A percentile compares a stretch with the other conserved stretches of the same genome.
Evolutionary conservation across 331 rosid genomes (phyloP).

Genomic region (Dryas integrifolia): DNA sequence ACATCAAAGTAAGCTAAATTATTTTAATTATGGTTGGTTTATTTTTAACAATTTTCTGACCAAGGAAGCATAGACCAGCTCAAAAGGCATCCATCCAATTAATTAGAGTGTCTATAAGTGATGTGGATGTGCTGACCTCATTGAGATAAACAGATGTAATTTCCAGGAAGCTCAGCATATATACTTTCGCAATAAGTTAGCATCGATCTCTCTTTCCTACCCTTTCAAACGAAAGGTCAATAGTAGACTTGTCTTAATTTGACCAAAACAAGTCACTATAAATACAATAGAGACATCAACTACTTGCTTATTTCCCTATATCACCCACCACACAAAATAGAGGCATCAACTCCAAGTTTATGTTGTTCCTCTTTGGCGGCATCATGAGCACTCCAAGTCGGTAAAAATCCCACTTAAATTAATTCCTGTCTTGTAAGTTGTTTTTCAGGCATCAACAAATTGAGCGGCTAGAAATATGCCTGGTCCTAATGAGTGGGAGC

Average conservation of each 20-base stretch:
- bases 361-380: not conserved
- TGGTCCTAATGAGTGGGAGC: constrained; percentile 41
- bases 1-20: not conserved
- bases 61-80: constrained; percentile 28
- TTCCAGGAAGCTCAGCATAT: constrained; percentile 58
- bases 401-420: not conserved
- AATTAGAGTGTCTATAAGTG: constrained; percentile 20
- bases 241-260: constrained; percentile 48
- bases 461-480: constrained; percentile 8
- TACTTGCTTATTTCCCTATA: constrained; percentile 22
- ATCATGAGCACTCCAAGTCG: not conserved
- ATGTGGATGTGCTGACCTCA: constrained; percentile 28
- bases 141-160: constrained; percentile 28
- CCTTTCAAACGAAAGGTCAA: constrained; percentile 43
- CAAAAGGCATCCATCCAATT: constrained; percentile 26
- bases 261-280: constrained; percentile 37
- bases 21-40: not conserved
- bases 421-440: not conserved
- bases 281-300: constrained; percentile 15
- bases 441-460: not conserved
- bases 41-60: constrained; percentile 40
- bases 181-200: constrained; percentile 27
- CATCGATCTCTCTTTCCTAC: constrained; percentile 8
- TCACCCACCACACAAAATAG: constrained; percentile 7
- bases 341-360: no score